Base-by-base conservation (phyloP, 2,329 filamentous ascomycete genomes). In the Fusarium hostae region DNA sequence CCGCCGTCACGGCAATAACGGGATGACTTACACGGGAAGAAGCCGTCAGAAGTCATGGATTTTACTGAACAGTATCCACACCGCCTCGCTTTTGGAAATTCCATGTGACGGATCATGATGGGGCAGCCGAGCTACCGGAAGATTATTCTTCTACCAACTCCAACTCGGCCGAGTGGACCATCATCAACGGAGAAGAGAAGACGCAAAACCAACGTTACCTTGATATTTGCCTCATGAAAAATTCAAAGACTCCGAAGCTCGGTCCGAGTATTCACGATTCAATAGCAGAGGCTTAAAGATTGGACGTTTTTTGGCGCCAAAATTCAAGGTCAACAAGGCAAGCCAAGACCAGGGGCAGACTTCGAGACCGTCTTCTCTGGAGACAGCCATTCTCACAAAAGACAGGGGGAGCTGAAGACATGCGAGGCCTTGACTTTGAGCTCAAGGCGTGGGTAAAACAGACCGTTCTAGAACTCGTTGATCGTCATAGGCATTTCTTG, bases 401-500 rank as follows among this genome's bases (percentile, higher is more conserved):
- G 44, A 60, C 70, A 68, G 70, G 75, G 73, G 70, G 43, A 39
- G 39, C 56, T 54, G 51, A 66, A 60, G 55, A 45, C 43, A 44
- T 48, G 51, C 35, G 63, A 68, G 55, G 57, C 59, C 54, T 39
- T 44, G 43, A 45, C 61, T 44, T 41, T 44, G 56, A 59, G 24
- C 56, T 67, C 56, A 51, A 71, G 50, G 63, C 45, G 44, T 67
- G 59, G 32, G 41, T 52, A 59, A 41, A 56, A 44, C 44, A 75
- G 75, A 73, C 75, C 68, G 75, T 73, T 77, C 75, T 73, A 77
- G 75, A 77, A 62, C 57, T 47, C 35, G 28, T 55, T 44, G 72
- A 77, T 77, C 75, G 68, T 75, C 73, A 77, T 74, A 35, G 66
- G 64, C 45, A 68, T 67, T 75, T 72, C 75, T 75, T 24, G 51